Percentiles rank a stretch among this genome's conserved stretches.
These are phyloP conservation scores for Beta corolliflora DNA, from an alignment of 179 eudicot genomes.

Conservation along the genomic window DNA sequence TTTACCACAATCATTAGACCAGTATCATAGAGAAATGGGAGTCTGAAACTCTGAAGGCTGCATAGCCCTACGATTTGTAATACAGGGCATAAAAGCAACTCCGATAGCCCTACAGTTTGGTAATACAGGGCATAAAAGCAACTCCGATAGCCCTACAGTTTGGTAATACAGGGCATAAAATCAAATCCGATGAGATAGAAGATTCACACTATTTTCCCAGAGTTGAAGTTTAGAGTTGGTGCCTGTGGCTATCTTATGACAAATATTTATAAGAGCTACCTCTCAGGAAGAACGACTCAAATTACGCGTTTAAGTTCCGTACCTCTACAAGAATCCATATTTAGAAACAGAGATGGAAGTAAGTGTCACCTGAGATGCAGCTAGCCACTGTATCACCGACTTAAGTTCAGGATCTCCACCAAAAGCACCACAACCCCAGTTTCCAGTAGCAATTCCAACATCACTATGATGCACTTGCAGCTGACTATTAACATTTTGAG, in stretches of 20 bases:
- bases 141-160: too few species aligned
- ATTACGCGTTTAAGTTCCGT: too few species aligned
- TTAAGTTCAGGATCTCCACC: slow-evolving; percentile 98
- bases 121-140: too few species aligned
- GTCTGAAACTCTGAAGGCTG: too few species aligned
- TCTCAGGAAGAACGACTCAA: not conserved
- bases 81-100: too few species aligned
- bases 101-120: too few species aligned
- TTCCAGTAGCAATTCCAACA: slow-evolving; percentile 82
- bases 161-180: too few species aligned
- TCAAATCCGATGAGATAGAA: not conserved
- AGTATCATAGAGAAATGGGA: too few species aligned
- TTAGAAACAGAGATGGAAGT: not conserved
- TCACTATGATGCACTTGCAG: slow-evolving; percentile 30
- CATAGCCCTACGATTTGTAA: too few species aligned
- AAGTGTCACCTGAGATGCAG: slow-evolving; percentile 83
- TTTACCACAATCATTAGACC: too few species aligned
- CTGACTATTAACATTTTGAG: slow-evolving; percentile 20
- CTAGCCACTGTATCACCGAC: slow-evolving; percentile 81
- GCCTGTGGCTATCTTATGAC: too few species aligned
- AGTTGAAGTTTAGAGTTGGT: too few species aligned
- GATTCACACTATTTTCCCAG: not conserved
- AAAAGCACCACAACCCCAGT: slow-evolving; percentile 99
- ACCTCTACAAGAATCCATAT: not conserved
- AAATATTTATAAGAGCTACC: not conserved